phyloP scores from a whole-genome alignment of 2,329 filamentous ascomycete species.

The Talaromyces sp. region DNA sequence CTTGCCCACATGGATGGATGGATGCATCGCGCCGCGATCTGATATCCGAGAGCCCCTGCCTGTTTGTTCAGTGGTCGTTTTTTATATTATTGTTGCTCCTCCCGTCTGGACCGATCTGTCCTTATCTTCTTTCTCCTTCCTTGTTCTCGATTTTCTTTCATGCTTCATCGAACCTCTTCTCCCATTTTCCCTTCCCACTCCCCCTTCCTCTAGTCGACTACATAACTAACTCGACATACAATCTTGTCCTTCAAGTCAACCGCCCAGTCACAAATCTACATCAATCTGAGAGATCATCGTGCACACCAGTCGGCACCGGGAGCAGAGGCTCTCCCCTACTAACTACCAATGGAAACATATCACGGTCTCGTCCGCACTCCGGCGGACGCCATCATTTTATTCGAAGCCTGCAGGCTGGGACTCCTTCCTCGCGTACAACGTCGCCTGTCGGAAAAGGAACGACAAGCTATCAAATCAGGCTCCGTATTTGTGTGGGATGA shows the following conservation, averaged over 20 bases:
- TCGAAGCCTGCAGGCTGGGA: conserved; percentile 90
- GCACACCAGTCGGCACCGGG: conserved; percentile 11
- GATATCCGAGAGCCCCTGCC: conserved; percentile 18
- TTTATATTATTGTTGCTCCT: neutral
- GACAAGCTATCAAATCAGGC: conserved; percentile 90
- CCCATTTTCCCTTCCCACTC: neutral
- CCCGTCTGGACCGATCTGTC: neutral
- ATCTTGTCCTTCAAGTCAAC: neutral
- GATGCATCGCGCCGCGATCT: conserved; percentile 17
- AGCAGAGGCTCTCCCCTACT: conserved; percentile 4
- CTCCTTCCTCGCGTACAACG: conserved; percentile 88
- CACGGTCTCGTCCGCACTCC: conserved; percentile 93
- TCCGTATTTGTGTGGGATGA: conserved; percentile 99
- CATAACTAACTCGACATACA: neutral
- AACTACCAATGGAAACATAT: conserved; percentile 81
- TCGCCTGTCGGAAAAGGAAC: conserved; percentile 91
- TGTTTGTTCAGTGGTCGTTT: neutral
- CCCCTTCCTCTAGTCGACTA: neutral
- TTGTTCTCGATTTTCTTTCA: neutral
- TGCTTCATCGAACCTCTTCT: neutral
- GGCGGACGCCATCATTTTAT: conserved; percentile 94
- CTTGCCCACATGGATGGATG: conserved; percentile 17
- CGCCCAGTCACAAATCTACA: neutral
- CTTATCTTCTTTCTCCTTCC: neutral
- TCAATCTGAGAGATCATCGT: neutral